Base-by-base conservation (phyloP, 306 rosid genomes). In the Senna siamea region DNA sequence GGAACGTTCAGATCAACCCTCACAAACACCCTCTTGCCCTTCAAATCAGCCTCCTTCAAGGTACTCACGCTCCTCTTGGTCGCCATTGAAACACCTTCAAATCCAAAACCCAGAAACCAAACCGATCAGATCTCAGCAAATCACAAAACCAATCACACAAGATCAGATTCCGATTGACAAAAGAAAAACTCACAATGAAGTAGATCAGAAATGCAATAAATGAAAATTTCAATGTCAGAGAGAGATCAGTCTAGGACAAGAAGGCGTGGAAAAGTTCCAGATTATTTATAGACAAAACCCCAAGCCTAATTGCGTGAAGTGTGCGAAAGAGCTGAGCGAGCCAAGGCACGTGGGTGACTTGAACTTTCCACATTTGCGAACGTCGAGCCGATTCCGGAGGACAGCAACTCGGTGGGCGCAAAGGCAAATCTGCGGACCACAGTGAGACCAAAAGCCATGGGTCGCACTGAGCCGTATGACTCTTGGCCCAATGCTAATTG, bases 1-100 rank as follows among this genome's bases (percentile, higher is more conserved):
- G 94, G 94, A 46, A 89, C 91, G 52, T 89, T 89, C 41, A 89
- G 88, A 89, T 89, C 94, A 35, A 83, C 94, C 72, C 94, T 86
- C 18, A 83, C 91, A 10, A 89, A 85, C 44, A 89, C 94, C 74
- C 80, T 82, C 81, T 89, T 89, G 26, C 89, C 91, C 85, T 89
- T 89, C 89, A 89, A 82, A 74, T 87, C 91, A 7, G 87, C 82
- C 83, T 85, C 89, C 77, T 82, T 89, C 76, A 89, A 70, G 47
- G 91, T 83, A 7, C 87, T 66, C 41, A 89, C 94, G 75, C 94
- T 89, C 79, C 79, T 89, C 77, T 89, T 89, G 74, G 93, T 85
- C 37, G 89, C 91, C 94, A 89, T 89, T 20, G 43, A 57, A 72
- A 17, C 38, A 56, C 38, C 78, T 82, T 51, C 64, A 57, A 18